A percentile compares a stretch with the other conserved stretches of the same genome.
Conservation (phyloP, 1,139 yeast species). For the Sugiyamaella novakii region DNA sequence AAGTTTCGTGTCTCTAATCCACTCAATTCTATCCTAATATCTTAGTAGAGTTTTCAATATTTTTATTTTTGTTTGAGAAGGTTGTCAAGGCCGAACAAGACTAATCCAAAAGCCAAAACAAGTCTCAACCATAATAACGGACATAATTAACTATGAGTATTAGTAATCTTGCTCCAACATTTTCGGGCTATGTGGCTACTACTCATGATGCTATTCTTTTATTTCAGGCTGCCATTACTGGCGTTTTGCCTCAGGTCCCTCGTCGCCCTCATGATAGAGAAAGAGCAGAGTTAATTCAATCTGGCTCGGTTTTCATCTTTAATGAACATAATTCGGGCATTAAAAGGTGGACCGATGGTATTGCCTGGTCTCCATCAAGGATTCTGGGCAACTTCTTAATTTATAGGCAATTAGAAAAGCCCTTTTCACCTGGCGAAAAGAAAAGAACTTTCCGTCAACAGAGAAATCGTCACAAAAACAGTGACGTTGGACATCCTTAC, state of each 20-base stretch:
- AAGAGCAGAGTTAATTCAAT: slow-evolving; percentile 61
- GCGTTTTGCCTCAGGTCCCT: slow-evolving; percentile 63
- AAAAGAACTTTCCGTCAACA: slow-evolving; percentile 42
- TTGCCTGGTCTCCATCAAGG: slow-evolving; percentile 88
- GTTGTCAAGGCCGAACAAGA: not conserved
- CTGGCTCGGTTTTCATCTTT: slow-evolving; percentile 84
- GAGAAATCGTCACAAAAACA: slow-evolving; percentile 25
- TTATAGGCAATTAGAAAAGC: slow-evolving; percentile 73
- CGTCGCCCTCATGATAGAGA: slow-evolving; percentile 85
- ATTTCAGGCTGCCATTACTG: slow-evolving; percentile 74
- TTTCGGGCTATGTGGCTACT: slow-evolving; percentile 73
- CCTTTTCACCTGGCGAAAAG: slow-evolving; percentile 48
- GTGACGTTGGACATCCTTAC: slow-evolving; percentile 8
- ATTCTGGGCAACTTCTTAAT: slow-evolving; percentile 81
- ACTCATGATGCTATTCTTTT: slow-evolving; percentile 81
- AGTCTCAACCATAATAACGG: slow-evolving; percentile 16
- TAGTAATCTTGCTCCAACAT: slow-evolving; percentile 57
- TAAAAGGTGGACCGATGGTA: slow-evolving; percentile 93
- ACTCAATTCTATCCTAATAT: not conserved
- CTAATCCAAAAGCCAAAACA: slow-evolving; percentile 10
- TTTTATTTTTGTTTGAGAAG: slow-evolving; percentile 8
- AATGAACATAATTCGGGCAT: slow-evolving; percentile 82
- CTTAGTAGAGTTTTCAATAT: slow-evolving; percentile 8
- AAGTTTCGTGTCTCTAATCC: not conserved
- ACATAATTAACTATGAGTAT: slow-evolving; percentile 15